phyloP scores from a whole-genome alignment of 139 green algal species.

The Chlamydomonas incerta region DNA sequence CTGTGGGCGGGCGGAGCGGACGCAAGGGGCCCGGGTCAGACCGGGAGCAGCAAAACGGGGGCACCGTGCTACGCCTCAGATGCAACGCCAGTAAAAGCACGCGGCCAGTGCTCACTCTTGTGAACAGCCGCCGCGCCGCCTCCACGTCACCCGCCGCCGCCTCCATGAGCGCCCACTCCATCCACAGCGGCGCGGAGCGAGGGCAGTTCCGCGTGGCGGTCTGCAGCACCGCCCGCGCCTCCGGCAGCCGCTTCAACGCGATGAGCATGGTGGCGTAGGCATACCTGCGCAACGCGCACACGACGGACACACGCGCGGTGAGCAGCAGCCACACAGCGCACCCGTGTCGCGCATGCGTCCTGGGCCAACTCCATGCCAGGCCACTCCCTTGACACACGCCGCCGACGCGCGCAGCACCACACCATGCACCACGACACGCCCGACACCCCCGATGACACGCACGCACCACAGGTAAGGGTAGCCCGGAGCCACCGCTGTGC shows the following conservation, averaged over 20 bases:
- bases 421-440: too few relatives aligned
- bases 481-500: conserved; percentile 56
- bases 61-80: too few relatives aligned
- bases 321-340: too few relatives aligned
- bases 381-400: too few relatives aligned
- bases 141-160: conserved; percentile 50
- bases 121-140: conserved; percentile 63
- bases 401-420: too few relatives aligned
- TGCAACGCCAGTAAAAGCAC: not conserved
- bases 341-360: too few relatives aligned
- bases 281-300: too few relatives aligned
- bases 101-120: not conserved
- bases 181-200: conserved; percentile 68
- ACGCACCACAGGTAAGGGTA: conserved; percentile 80
- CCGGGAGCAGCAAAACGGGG: not conserved
- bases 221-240: conserved; percentile 59
- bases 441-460: too few relatives aligned
- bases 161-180: conserved; percentile 86
- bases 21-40: not conserved
- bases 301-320: too few relatives aligned
- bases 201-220: conserved; percentile 64
- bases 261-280: conserved; percentile 58
- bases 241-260: conserved; percentile 16
- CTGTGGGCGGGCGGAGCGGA: not conserved
- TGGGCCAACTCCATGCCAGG: too few relatives aligned